phyloP scores from a whole-genome alignment of 1,284 basidiomycete genomes.

The Moesziomyces sp. region DNA sequence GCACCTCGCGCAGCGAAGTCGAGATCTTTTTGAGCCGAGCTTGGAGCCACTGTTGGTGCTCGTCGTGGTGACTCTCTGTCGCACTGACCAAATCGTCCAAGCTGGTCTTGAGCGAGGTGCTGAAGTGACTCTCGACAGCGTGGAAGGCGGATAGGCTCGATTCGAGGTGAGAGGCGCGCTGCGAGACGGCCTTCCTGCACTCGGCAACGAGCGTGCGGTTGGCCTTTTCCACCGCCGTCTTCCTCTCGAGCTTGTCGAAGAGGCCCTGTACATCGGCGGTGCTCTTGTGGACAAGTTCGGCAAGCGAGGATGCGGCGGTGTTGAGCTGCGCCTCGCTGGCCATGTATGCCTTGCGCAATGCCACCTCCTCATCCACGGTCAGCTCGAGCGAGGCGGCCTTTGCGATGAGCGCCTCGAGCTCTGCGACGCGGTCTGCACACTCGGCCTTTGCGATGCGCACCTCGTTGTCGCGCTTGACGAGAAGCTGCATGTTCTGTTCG shows the following conservation, averaged over 20 bases:
- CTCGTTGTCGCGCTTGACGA: constrained; percentile 61
- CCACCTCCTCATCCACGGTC: constrained; percentile 70
- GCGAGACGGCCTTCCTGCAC: constrained; percentile 74
- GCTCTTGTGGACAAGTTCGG: constrained; percentile 76
- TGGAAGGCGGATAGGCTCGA: constrained; percentile 76
- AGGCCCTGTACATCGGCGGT: constrained; percentile 79
- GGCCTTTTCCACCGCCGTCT: constrained; percentile 75
- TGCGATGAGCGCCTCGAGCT: constrained; percentile 48
- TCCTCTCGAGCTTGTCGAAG: constrained; percentile 85
- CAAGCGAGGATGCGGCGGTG: constrained; percentile 77
- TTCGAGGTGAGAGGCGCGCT: constrained; percentile 73
- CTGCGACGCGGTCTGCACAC: constrained; percentile 42
- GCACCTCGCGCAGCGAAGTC: constrained; percentile 30
- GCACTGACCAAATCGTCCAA: constrained; percentile 62
- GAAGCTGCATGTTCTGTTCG: constrained; percentile 64
- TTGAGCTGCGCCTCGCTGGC: constrained; percentile 79
- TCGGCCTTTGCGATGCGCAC: constrained; percentile 46
- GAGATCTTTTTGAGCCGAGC: constrained; percentile 23
- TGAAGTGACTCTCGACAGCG: constrained; percentile 73
- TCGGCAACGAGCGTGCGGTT: constrained; percentile 77
- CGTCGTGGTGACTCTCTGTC: constrained; percentile 74
- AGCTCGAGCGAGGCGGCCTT: constrained; percentile 39
- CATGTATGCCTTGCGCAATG: constrained; percentile 78
- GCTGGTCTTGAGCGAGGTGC: constrained; percentile 70
- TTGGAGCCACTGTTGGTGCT: constrained; percentile 71